Percentiles rank a stretch among this genome's conserved stretches.
Conservation (phyloP, 1,139 yeast species). For the Eremothecium cymbalariae region DNA sequence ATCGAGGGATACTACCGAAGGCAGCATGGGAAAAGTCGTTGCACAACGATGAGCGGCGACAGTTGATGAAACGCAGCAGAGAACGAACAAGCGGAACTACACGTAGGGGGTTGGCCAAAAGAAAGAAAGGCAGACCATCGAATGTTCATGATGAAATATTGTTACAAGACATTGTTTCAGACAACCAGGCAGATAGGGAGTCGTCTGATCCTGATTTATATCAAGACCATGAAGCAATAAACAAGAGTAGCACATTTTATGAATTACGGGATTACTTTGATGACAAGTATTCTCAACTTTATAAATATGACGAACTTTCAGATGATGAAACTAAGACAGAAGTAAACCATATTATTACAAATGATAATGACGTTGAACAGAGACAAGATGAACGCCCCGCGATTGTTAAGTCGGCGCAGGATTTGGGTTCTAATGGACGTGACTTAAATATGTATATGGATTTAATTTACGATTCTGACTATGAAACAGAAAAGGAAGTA, state of each 20-base stretch:
- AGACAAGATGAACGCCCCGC: too few species aligned
- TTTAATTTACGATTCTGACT: too few species aligned
- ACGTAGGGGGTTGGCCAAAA: conserved; percentile 22
- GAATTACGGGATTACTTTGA: conserved; percentile 2
- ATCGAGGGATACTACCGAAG: conserved; percentile 28
- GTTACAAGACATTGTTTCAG: conserved; percentile 16
- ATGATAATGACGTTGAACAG: too few species aligned
- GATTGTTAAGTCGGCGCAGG: too few species aligned
- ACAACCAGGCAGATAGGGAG: conserved; percentile 9
- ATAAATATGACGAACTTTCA: conserved; percentile 7
- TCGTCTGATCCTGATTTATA: neutral
- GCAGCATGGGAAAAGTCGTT: conserved; percentile 28
- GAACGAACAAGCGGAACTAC: conserved; percentile 6
- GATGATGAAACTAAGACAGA: conserved; percentile 4
- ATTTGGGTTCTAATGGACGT: too few species aligned
- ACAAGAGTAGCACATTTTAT: neutral
- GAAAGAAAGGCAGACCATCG: conserved; percentile 9
- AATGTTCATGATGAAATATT: conserved; percentile 14
- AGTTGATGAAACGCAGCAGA: neutral
- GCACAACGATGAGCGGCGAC: conserved; percentile 6
- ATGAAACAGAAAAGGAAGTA: conserved; percentile 5
- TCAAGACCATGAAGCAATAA: neutral
- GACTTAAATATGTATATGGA: too few species aligned
- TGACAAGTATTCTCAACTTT: conserved; percentile 3
- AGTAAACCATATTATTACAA: too few species aligned